Evolutionary conservation across 495 filamentous ascomycete genomes (phyloP).

Genomic region (Podospora comata): DNA sequence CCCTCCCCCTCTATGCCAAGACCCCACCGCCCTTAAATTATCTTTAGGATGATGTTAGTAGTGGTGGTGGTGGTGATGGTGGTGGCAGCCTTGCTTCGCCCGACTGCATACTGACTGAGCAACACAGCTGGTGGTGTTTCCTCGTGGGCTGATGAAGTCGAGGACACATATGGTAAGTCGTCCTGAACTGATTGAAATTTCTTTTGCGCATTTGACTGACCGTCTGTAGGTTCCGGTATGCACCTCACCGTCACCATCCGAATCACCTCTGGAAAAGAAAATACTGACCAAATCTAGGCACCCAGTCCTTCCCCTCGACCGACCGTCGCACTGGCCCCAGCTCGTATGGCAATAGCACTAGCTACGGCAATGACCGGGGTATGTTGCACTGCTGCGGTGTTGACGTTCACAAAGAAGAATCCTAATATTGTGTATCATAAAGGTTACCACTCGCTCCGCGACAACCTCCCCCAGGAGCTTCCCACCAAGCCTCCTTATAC

Average conservation of each 20-base stretch:
- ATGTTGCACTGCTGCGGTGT: slow-evolving; percentile 13
- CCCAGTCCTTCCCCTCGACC: slow-evolving; percentile 44
- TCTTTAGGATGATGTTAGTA: not conserved
- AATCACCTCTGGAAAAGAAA: not conserved
- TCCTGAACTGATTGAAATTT: not conserved
- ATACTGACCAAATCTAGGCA: slow-evolving; percentile 30
- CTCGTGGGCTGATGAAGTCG: slow-evolving; percentile 99
- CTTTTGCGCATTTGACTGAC: not conserved
- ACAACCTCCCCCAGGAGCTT: slow-evolving; percentile 68
- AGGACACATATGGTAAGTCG: slow-evolving; percentile 69
- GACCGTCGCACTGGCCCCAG: slow-evolving; percentile 37
- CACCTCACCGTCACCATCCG: not conserved
- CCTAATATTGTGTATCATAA: not conserved
- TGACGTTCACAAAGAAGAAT: not conserved
- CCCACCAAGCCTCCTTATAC: slow-evolving; percentile 91
- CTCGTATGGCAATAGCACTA: slow-evolving; percentile 31
- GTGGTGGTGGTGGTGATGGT: not conserved
- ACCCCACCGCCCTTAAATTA: slow-evolving; percentile 10
- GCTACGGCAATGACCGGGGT: slow-evolving; percentile 37
- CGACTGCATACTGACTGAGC: slow-evolving; percentile 20
- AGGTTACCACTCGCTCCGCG: slow-evolving; percentile 65
- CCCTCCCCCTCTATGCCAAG: slow-evolving; percentile 29
- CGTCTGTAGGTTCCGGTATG: not conserved
- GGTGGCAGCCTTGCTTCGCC: slow-evolving; percentile 9
- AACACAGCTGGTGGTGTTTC: slow-evolving; percentile 63